Percentiles rank a stretch among this genome's conserved stretches.
Evolutionary conservation across 2,329 filamentous ascomycete species (phyloP).

Genomic region (Biscogniauxia mediterranea): DNA sequence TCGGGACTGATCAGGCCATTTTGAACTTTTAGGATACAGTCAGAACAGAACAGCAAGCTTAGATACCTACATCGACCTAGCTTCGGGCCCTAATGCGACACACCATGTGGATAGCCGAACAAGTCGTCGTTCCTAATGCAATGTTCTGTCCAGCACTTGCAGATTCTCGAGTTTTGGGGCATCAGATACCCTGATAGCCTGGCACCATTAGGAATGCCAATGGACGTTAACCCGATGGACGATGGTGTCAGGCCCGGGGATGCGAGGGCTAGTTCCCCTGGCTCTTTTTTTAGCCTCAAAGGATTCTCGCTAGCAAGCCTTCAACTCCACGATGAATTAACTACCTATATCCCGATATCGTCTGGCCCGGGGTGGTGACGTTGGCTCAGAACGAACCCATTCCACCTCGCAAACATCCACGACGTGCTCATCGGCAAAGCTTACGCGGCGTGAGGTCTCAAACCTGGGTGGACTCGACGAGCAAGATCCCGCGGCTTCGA

Average conservation of each 20-base stretch:
- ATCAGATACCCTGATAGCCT: constrained; percentile 7
- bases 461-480: constrained; percentile 7
- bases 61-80: constrained; percentile 1
- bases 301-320: not conserved
- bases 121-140: constrained; percentile 9
- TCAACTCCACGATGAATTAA: constrained; percentile 12
- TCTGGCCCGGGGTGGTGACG: constrained; percentile 2
- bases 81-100: not conserved
- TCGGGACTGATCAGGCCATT: not conserved
- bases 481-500: constrained; percentile 4
- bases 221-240: constrained; percentile 5
- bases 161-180: constrained; percentile 8
- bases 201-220: constrained; percentile 3
- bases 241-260: constrained; percentile 7
- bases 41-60: not conserved
- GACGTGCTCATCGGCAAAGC: constrained; percentile 4
- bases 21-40: not conserved
- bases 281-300: not conserved
- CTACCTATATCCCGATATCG: constrained; percentile 9
- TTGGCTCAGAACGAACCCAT: constrained; percentile 8
- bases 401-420: constrained; percentile 3
- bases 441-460: constrained; percentile 4
- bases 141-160: constrained; percentile 4
- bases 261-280: not conserved
- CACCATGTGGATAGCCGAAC: constrained; percentile 1